phyloP scores from a whole-genome alignment of 371 early-diverging fungal species.

The Mucor mucedo region DNA sequence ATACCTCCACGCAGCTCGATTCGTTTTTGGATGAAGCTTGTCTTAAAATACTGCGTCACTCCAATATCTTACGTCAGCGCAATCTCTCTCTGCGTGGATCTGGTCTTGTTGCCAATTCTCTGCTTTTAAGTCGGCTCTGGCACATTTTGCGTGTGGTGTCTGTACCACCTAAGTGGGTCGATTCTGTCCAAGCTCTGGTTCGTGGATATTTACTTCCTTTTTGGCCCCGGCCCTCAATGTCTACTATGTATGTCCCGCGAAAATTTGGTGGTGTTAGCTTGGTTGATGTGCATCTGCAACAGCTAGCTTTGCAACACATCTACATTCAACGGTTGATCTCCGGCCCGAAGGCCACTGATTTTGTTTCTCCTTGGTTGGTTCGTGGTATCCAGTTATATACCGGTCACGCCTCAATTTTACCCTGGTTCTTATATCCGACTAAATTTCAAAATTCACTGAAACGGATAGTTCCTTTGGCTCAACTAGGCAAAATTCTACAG shows the following conservation, averaged over 20 bases:
- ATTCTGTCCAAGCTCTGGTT: neutral
- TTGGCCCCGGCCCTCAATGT: neutral
- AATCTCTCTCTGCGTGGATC: neutral
- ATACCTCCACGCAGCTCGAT: neutral
- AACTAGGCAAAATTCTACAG: no score
- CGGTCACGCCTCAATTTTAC: neutral
- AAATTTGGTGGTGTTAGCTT: slow-evolving; percentile 7
- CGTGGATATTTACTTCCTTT: neutral
- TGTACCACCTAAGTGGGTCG: slow-evolving; percentile 1
- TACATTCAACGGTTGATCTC: neutral
- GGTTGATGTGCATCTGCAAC: neutral
- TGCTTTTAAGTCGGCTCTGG: slow-evolving; percentile 11
- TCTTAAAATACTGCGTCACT: slow-evolving; percentile 2
- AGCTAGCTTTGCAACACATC: slow-evolving; percentile 1
- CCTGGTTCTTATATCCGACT: neutral
- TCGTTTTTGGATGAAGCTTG: neutral
- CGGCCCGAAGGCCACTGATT: neutral
- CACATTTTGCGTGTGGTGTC: slow-evolving; percentile 10
- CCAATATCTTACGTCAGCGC: neutral
- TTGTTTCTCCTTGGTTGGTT: neutral
- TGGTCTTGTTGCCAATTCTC: slow-evolving; percentile 18
- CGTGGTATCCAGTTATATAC: neutral
- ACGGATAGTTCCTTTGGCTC: no score
- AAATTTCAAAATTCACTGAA: neutral
- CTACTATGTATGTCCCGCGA: neutral